A percentile compares a stretch with the other conserved stretches of the same genome.
phyloP scores from a whole-genome alignment of 139 green algal species.

The Nannochloris sp. region DNA sequence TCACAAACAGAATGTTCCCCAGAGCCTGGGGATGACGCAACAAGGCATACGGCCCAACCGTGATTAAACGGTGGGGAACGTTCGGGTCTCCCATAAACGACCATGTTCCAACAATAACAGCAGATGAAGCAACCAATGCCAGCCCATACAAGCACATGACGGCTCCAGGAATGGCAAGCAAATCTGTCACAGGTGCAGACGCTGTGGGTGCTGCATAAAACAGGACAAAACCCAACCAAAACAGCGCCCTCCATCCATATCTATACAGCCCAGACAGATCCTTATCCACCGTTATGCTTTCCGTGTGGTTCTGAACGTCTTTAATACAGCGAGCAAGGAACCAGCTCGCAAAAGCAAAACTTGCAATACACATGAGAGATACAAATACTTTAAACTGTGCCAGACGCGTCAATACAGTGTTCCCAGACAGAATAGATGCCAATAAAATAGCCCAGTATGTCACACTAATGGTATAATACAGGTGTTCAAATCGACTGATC shows the following conservation, averaged over 20 bases:
- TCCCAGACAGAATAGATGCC: slow-evolving; percentile 18
- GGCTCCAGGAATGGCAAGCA: slow-evolving; percentile 14
- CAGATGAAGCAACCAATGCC: slow-evolving; percentile 5
- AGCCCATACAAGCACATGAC: slow-evolving; percentile 20
- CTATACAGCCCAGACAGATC: slow-evolving; percentile 20
- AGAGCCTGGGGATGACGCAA: slow-evolving; percentile 26
- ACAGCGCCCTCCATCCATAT: slow-evolving; percentile 22
- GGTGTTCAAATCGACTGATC: slow-evolving; percentile 3
- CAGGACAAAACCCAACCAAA: slow-evolving; percentile 31
- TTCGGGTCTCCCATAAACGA: slow-evolving; percentile 20
- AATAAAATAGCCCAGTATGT: slow-evolving; percentile 9
- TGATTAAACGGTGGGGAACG: slow-evolving; percentile 16
- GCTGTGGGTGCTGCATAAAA: slow-evolving; percentile 17
- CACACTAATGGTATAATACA: slow-evolving; percentile 22
- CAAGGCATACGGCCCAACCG: slow-evolving; percentile 19
- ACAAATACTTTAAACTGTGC: slow-evolving; percentile 21
- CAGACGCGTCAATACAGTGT: slow-evolving; percentile 9
- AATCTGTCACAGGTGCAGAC: slow-evolving; percentile 4
- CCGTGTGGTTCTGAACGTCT: slow-evolving; percentile 14
- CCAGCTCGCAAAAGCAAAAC: slow-evolving; percentile 12
- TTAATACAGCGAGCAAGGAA: slow-evolving; percentile 3
- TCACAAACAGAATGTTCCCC: slow-evolving; percentile 26
- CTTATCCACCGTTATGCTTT: background rate
- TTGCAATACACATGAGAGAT: slow-evolving; percentile 17
- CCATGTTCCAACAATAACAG: slow-evolving; percentile 16